Evolutionary conservation across 257 asterid genomes (phyloP), one percentile per base, ranked within the genome.

Genomic region (Penstemon davidsonii): DNA sequence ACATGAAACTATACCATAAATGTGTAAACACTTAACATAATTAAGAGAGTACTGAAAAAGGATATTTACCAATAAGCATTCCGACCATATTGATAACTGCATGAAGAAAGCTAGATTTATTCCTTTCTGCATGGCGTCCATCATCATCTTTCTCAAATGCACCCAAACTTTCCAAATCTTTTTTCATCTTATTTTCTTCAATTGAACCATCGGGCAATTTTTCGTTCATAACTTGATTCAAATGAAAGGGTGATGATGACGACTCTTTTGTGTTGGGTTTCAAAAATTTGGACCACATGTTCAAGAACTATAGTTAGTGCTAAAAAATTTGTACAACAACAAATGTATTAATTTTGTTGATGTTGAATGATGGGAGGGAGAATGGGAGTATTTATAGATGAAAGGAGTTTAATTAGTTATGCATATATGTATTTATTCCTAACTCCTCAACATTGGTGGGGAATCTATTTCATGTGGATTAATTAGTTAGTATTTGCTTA

Each of bases 71-170:
- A 75, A 87, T 80, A 53, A 89, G 90, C 95, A 89, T 89, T 60
- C 96, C 95, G 66, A 80, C 64, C 96, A 87, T 87, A 78, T 89
- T 87, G 79, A 77, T 67, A 75, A 87, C 95, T 9, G 92, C 81
- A 77, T 89, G 88, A 65, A 83, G 76, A 67, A 87, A 87, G 40
- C 42, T 58, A 71, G 92, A 76, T 60, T 74, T 60, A n/a, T 55
- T 77, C 55, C 58, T 64, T 67, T 77, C 57, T 10, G 57, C n/a
- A 25, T 59, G 7, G 61, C 55, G 51, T 55, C 33, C 13, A 10
- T 19, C 44, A 62, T 25, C 33, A 57, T 40, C 76, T 15, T 76
- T 70, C 59, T 73, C 72, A 39, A 68, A 40, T 12, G 44, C 73
- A 18, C 13, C 77, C 50, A 76, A 67, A 62, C 76, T 81, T 72